A percentile compares a stretch with the other conserved stretches of the same genome.
phyloP scores from a whole-genome alignment of 208 protist species.

The Trypanosoma mega region DNA sequence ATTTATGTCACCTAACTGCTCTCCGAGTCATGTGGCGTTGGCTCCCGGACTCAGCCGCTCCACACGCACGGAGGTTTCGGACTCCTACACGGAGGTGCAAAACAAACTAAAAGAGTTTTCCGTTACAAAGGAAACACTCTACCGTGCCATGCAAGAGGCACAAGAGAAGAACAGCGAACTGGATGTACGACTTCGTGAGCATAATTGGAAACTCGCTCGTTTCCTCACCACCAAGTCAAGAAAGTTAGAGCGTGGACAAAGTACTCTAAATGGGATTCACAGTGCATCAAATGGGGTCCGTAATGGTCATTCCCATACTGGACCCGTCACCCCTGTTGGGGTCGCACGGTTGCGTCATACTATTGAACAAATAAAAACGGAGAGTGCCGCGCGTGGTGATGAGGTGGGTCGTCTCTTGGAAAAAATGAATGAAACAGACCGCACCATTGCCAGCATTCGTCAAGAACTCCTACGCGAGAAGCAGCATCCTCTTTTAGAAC shows the following conservation, averaged over 20 bases:
- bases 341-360: conserved; percentile 58
- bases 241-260: conserved; percentile 23
- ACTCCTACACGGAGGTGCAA: conserved; percentile 53
- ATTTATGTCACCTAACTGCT: neutral
- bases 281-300: neutral
- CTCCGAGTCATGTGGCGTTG: neutral
- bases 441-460: conserved; percentile 41
- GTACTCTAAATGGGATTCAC: conserved; percentile 2
- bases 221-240: conserved; percentile 55
- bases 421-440: conserved; percentile 54
- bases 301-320: neutral
- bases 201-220: conserved; percentile 69
- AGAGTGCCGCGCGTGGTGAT: conserved; percentile 32
- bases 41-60: neutral
- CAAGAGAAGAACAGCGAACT: conserved; percentile 55
- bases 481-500: conserved; percentile 58
- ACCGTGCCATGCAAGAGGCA: conserved; percentile 67
- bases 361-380: conserved; percentile 51
- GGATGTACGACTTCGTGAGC: conserved; percentile 61
- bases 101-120: conserved; percentile 51
- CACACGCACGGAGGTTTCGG: conserved; percentile 14
- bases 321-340: conserved; percentile 37
- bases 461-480: conserved; percentile 53
- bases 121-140: conserved; percentile 63
- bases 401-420: conserved; percentile 34